A percentile compares a stretch with the other conserved stretches of the same genome.
Conservation (phyloP, 1,284 basidiomycete species). For the Heterobasidion parviporum region DNA sequence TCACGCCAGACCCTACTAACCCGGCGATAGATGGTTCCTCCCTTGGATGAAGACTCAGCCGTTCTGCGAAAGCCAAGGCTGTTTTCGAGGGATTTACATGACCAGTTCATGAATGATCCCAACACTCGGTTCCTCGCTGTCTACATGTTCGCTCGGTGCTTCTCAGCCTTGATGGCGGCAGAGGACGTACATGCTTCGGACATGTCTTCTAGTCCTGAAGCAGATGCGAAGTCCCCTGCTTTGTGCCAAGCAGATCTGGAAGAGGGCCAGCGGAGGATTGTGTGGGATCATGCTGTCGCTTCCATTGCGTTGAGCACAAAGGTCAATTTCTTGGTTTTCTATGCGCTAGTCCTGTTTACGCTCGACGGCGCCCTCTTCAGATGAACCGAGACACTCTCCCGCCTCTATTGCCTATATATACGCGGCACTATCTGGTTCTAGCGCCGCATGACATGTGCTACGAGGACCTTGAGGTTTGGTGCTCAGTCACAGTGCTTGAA, state of each 20-base stretch:
- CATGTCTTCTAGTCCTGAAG: background rate
- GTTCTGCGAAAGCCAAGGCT: background rate
- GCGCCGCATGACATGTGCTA: conserved; percentile 15
- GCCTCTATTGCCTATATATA: conserved; percentile 14
- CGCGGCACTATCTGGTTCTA: conserved; percentile 14
- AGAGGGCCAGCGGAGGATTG: conserved; percentile 1
- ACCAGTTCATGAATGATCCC: conserved; percentile 8
- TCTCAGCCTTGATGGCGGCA: background rate
- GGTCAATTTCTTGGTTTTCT: conserved; percentile 2
- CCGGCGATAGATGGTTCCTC: background rate
- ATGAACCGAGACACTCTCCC: conserved; percentile 13
- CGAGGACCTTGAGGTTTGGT: conserved; percentile 15
- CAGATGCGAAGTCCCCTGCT: background rate
- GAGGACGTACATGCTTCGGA: background rate
- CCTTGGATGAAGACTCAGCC: background rate
- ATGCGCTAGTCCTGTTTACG: background rate
- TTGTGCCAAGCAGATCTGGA: background rate
- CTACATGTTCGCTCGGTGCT: conserved; percentile 8
- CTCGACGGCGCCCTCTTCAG: conserved; percentile 1
- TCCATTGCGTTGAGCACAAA: conserved; percentile 11
- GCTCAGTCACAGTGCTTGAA: background rate
- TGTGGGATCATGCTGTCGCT: conserved; percentile 13
- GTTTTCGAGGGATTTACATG: conserved; percentile 9
- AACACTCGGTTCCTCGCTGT: conserved; percentile 12
- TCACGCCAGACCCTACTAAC: too few relatives aligned